Evolutionary conservation across 2,329 filamentous ascomycete genomes (phyloP).

Genomic region (Pleoardoris graminearum): DNA sequence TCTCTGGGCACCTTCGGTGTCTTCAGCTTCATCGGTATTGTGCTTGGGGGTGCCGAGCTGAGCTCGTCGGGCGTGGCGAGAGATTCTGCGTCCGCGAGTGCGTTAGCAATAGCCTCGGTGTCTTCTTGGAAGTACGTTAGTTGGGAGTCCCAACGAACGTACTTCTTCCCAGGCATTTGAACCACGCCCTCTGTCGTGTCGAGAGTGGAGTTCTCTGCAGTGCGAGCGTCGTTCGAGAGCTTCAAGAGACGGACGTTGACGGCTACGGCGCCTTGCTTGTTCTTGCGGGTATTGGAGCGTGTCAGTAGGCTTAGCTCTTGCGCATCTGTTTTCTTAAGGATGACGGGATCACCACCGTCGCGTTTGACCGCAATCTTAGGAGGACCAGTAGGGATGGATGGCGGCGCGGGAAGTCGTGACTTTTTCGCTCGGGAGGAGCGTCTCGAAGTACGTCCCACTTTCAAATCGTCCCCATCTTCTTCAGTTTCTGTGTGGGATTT

Average conservation of each 20-base stretch:
- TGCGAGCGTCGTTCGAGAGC: conserved; percentile 38
- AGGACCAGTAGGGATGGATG: conserved; percentile 22
- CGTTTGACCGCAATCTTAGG: conserved; percentile 53
- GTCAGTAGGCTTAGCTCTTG: conserved; percentile 53
- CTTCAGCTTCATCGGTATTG: conserved; percentile 31
- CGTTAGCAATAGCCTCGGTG: conserved; percentile 31
- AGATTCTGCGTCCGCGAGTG: conserved; percentile 34
- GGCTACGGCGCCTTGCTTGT: conserved; percentile 52
- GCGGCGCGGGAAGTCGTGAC: conserved; percentile 39
- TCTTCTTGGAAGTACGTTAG: conserved; percentile 52
- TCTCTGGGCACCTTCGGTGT: conserved; percentile 11
- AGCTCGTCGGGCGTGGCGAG: conserved; percentile 40
- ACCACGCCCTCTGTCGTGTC: conserved; percentile 11
- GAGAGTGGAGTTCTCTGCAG: conserved; percentile 2
- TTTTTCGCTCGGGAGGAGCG: conserved; percentile 42
- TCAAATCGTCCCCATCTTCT: conserved; percentile 20
- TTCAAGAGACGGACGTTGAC: conserved; percentile 50
- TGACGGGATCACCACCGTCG: conserved; percentile 47
- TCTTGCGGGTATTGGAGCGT: conserved; percentile 54
- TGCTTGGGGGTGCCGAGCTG: conserved; percentile 21
- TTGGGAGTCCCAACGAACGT: conserved; percentile 53
- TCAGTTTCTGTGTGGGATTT: conserved; percentile 17
- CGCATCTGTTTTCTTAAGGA: conserved; percentile 54
- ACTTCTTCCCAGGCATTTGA: conserved; percentile 32
- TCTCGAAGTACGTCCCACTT: conserved; percentile 27